These are phyloP conservation scores for Panaeolus cyanescens DNA, from an alignment of 768 basidiomycete genomes.

Conservation along the genomic window DNA sequence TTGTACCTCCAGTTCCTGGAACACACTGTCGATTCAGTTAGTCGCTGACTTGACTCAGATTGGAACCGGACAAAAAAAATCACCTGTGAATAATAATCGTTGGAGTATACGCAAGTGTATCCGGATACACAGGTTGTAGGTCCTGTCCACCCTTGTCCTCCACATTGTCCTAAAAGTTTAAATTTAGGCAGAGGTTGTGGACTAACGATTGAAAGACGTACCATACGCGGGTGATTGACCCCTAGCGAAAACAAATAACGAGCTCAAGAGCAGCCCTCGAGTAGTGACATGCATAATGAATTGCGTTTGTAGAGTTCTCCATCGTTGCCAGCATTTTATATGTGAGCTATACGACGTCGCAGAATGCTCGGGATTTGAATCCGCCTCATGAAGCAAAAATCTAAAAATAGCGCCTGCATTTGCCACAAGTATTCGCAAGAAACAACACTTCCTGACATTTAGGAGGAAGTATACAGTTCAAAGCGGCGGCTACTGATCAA, in stretches of 20 bases:
- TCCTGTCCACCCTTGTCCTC: conserved; percentile 53
- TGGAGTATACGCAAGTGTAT: conserved; percentile 46
- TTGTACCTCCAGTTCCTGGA: not conserved
- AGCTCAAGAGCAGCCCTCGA: not conserved
- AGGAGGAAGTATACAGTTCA: not conserved
- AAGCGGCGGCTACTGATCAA: not conserved
- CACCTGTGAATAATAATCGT: conserved; percentile 50
- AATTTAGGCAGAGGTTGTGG: not conserved
- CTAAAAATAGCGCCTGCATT: not conserved
- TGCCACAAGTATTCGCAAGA: not conserved
- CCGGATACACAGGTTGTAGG: conserved; percentile 50
- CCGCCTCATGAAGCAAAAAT: not conserved
- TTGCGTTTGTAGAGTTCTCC: not conserved
- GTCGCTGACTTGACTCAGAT: not conserved
- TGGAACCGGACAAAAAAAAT: not conserved
- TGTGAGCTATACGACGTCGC: not conserved
- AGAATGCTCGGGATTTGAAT: not conserved
- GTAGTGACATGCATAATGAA: not conserved
- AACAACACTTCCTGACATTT: not conserved
- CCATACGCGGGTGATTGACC: not conserved
- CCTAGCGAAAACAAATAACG: not conserved
- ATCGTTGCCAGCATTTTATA: not conserved
- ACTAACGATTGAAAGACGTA: not conserved
- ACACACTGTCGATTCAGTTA: not conserved
- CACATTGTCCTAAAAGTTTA: conserved; percentile 33